Base-by-base conservation (phyloP, 2,329 filamentous ascomycete genomes). In the Septoria petroselini region DNA sequence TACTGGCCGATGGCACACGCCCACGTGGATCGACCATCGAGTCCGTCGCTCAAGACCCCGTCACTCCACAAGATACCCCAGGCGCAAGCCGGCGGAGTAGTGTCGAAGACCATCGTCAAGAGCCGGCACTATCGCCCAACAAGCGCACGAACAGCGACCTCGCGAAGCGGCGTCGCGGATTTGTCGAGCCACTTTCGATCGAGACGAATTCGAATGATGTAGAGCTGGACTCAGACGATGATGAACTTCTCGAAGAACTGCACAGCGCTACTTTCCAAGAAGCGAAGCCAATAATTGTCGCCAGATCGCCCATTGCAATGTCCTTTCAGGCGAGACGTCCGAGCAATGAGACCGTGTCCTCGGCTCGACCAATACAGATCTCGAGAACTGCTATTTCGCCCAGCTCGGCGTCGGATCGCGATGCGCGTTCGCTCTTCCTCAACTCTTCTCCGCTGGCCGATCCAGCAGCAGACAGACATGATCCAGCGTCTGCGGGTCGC, bases 221-320 rank as follows among this genome's bases (percentile, higher is more conserved):
- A 2, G 43, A 46, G 5, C 78, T 79, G 64, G 71, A 81, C 33
- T 84, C 86, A n/a, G 87, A 91, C 66, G 88, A 93, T 63, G 62
- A 62, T 18, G 64, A 68, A 9, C 57, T 67, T 34, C 45, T 94
- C 80, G 86, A 94, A 50, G 90, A 95, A 70, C 72, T 95, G 48
- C 86, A 88, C 61, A 86, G 82, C 48, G 90, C 89, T 21, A 90
- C 85, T 2, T 73, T 95, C 14, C 80, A 93, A 64, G 82, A 95
- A 71, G 89, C 89, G n/a, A 85, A 84, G 64, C 85, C 88, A 2
- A 81, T 94, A 56, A 79, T 80, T 1, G 83, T 93, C 7, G 88
- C 90, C n/a, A 80, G 86, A 34, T 84, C 80, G 11, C 80, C 86
- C 0, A 78, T 83, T 45, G 80, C 81, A 56, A 70, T 76, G 5